A percentile compares a stretch with the other conserved stretches of the same genome.
Evolutionary conservation across 2,329 filamentous ascomycete species (phyloP).

Genomic region (Endoconidiophora polonica): DNA sequence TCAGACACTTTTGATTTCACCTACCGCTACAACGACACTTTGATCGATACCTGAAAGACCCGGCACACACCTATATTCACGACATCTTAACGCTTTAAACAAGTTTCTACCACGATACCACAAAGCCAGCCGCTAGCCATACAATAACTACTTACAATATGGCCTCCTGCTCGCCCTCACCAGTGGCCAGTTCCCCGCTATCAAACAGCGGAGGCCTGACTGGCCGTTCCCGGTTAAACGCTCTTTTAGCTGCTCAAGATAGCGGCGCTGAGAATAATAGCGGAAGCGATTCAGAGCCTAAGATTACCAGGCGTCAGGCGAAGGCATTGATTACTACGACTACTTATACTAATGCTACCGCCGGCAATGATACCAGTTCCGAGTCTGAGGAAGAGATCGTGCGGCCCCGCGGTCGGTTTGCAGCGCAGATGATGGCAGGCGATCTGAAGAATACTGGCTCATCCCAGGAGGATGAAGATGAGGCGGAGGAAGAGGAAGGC

Average conservation of each 20-base stretch:
- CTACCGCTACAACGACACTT: no score
- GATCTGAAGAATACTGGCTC: constrained; percentile 22
- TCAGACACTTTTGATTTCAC: no score
- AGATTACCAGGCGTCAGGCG: not conserved
- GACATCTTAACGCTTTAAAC: no score
- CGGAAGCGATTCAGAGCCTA: constrained; percentile 7
- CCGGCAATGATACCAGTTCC: not conserved
- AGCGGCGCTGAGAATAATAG: constrained; percentile 31
- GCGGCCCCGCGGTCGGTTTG: constrained; percentile 45
- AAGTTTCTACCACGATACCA: no score
- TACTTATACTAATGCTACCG: not conserved
- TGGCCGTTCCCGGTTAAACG: constrained; percentile 37
- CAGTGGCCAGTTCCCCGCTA: not conserved
- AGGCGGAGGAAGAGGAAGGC: constrained; percentile 15
- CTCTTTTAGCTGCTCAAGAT: constrained; percentile 34
- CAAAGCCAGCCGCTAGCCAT: no score
- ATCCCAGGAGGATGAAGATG: constrained; percentile 28
- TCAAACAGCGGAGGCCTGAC: constrained; percentile 20
- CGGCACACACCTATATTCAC: no score
- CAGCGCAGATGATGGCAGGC: constrained; percentile 39
- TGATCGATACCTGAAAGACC: no score
- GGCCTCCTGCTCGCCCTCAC: constrained; percentile 9
- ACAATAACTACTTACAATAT: not conserved
- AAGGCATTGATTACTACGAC: not conserved
- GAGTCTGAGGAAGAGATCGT: constrained; percentile 20